A percentile compares a stretch with the other conserved stretches of the same genome.
Conservation (phyloP, 2,329 filamentous ascomycete genomes). For the Curvularia hawaiiensis region DNA sequence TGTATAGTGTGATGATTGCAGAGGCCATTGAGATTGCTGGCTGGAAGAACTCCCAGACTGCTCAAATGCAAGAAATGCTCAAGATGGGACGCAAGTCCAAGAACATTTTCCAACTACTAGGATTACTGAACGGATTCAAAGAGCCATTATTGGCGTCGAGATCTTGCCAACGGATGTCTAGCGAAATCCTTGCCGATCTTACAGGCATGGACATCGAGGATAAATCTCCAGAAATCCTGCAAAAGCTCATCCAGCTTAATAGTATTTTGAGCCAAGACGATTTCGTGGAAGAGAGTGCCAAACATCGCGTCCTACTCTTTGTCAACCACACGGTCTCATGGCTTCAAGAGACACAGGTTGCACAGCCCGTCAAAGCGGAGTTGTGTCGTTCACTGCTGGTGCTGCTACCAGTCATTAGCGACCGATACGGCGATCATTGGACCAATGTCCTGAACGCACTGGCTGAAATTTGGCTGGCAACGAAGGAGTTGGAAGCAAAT, state of each 20-base stretch:
- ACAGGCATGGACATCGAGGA: constrained; percentile 58
- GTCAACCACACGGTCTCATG: constrained; percentile 78
- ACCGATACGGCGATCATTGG: constrained; percentile 92
- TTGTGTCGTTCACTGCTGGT: constrained; percentile 58
- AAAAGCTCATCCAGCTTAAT: constrained; percentile 60
- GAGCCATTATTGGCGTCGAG: constrained; percentile 56
- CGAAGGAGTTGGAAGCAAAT: constrained; percentile 31
- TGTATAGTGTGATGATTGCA: constrained; percentile 44
- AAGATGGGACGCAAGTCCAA: constrained; percentile 37
- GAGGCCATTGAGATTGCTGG: constrained; percentile 51
- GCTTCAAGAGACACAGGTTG: constrained; percentile 61
- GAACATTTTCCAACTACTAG: constrained; percentile 54
- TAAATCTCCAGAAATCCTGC: constrained; percentile 52
- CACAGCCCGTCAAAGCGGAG: constrained; percentile 60
- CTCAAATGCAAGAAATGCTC: constrained; percentile 45
- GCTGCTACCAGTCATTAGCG: constrained; percentile 74
- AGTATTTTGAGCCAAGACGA: constrained; percentile 57
- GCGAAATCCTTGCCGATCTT: constrained; percentile 65
- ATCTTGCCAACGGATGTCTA: constrained; percentile 59
- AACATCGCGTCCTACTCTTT: constrained; percentile 78
- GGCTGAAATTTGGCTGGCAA: constrained; percentile 44
- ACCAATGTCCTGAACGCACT: constrained; percentile 52
- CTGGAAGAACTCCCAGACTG: constrained; percentile 43
- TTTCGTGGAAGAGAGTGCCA: constrained; percentile 56
- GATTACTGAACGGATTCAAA: constrained; percentile 56